Percentiles rank a stretch among this genome's conserved stretches.
These are phyloP conservation scores for Petunia secreta DNA, from an alignment of 257 asterid species.

Conservation along the genomic window DNA sequence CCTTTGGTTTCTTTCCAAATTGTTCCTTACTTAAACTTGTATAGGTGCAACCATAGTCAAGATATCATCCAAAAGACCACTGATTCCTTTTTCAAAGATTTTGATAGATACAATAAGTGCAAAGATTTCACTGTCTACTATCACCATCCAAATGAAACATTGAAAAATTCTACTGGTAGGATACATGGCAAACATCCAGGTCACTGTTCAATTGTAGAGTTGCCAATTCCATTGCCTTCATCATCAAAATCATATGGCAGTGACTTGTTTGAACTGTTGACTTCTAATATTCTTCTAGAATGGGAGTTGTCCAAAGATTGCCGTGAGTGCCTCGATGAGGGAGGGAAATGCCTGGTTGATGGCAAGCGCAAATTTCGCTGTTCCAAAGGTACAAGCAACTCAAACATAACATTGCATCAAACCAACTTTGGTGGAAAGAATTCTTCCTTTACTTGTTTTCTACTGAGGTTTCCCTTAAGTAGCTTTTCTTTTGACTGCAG, in stretches of 20 bases:
- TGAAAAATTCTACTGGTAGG: neutral
- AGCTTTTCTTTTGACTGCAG: neutral
- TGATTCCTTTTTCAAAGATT: slow-evolving; percentile 1
- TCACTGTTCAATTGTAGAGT: slow-evolving; percentile 8
- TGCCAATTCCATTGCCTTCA: slow-evolving; percentile 37
- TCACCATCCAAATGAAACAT: neutral
- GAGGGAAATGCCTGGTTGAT: slow-evolving; percentile 37
- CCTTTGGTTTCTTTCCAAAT: slow-evolving; percentile 11
- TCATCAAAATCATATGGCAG: neutral
- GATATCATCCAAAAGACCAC: neutral
- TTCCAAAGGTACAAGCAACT: slow-evolving; percentile 23
- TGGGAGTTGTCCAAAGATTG: slow-evolving; percentile 44
- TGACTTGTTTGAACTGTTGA: slow-evolving; percentile 25
- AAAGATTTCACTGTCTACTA: neutral
- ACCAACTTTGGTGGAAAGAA: neutral
- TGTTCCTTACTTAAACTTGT: slow-evolving; percentile 12
- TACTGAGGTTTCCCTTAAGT: neutral
- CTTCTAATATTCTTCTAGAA: slow-evolving; percentile 31
- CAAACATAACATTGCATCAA: neutral
- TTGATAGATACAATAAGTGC: neutral
- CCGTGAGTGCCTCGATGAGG: slow-evolving; percentile 32
- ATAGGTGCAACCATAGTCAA: slow-evolving; percentile 6
- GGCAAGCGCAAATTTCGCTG: neutral
- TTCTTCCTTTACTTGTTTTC: neutral
- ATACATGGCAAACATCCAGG: neutral